Conservation (phyloP, 148 eudicot species). For the Simmondsia chinensis region DNA sequence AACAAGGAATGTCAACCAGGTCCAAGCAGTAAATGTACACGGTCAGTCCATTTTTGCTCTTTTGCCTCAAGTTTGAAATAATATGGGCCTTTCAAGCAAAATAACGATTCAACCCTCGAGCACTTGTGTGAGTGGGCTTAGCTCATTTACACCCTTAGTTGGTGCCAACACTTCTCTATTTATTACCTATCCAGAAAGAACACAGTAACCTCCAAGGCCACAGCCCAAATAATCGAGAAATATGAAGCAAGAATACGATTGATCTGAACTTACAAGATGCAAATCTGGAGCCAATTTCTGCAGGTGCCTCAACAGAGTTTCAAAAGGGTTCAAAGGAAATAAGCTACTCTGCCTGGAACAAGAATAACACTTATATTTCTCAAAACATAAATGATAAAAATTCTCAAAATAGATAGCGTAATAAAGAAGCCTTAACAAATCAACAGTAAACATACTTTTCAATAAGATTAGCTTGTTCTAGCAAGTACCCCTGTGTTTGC, state of each 20-base stretch:
- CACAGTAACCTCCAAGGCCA: too few relatives aligned
- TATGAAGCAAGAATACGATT: not conserved
- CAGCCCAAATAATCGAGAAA: not conserved
- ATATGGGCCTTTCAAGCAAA: too few relatives aligned
- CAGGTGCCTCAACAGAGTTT: slow-evolving; percentile 56
- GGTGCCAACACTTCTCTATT: too few relatives aligned
- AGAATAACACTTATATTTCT: slow-evolving; percentile 7
- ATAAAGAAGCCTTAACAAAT: not conserved
- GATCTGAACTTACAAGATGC: slow-evolving; percentile 58
- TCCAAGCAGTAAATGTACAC: too few relatives aligned
- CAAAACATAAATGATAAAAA: not conserved
- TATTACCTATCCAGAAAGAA: too few relatives aligned
- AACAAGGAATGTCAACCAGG: too few relatives aligned
- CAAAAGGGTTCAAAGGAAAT: slow-evolving; percentile 67
- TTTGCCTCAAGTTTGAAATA: too few relatives aligned
- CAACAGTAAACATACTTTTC: slow-evolving; percentile 51
- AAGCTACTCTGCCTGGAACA: slow-evolving; percentile 70
- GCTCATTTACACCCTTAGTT: too few relatives aligned
- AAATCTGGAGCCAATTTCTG: slow-evolving; percentile 89
- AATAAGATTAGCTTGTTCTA: slow-evolving; percentile 69
- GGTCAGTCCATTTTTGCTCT: too few relatives aligned
- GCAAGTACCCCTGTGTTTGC: slow-evolving; percentile 88
- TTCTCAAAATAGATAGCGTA: not conserved
- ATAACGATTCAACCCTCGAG: too few relatives aligned
- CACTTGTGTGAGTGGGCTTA: too few relatives aligned